A percentile compares a stretch with the other conserved stretches of the same genome.
Evolutionary conservation across 2,329 filamentous ascomycete genomes (phyloP).

Genomic region (Microcyclospora tardicrescens): DNA sequence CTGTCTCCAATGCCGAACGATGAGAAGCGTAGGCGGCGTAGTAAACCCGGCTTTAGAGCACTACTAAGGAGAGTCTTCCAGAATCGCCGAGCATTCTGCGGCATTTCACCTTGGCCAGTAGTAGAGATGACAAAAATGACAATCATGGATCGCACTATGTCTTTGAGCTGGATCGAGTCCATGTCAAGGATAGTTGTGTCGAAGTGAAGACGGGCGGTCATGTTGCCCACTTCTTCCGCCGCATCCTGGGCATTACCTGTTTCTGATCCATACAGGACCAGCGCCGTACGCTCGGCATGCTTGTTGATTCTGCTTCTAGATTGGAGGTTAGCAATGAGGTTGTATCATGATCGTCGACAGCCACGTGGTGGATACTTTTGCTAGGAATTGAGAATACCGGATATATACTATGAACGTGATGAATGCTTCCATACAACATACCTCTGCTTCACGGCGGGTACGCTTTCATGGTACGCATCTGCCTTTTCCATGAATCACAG

Average conservation of each 20-base stretch:
- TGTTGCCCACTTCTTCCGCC: conserved; percentile 66
- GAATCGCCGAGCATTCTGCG: conserved; percentile 65
- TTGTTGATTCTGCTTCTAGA: no score
- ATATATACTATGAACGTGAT: no score
- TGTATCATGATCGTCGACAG: no score
- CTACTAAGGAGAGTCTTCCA: conserved; percentile 78
- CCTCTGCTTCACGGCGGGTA: no score
- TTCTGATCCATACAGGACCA: conserved; percentile 86
- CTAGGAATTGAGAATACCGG: no score
- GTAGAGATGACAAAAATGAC: conserved; percentile 79
- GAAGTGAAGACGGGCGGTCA: conserved; percentile 69
- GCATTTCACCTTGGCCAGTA: conserved; percentile 88
- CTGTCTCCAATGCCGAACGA: conserved; percentile 89
- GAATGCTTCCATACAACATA: no score
- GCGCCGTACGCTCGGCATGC: conserved; percentile 32
- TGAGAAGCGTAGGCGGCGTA: conserved; percentile 59
- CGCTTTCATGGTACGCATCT: no score
- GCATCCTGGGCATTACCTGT: conserved; percentile 90
- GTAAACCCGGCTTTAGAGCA: conserved; percentile 57
- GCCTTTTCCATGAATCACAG: no score
- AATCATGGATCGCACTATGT: conserved; percentile 36
- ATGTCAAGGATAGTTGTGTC: conserved; percentile 62
- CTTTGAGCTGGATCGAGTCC: conserved; percentile 53
- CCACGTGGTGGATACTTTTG: no score
- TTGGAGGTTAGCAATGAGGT: no score